Evolutionary conservation across 176 grass and related monocot genomes (phyloP).

Genomic region (Sorghum bicolor): DNA sequence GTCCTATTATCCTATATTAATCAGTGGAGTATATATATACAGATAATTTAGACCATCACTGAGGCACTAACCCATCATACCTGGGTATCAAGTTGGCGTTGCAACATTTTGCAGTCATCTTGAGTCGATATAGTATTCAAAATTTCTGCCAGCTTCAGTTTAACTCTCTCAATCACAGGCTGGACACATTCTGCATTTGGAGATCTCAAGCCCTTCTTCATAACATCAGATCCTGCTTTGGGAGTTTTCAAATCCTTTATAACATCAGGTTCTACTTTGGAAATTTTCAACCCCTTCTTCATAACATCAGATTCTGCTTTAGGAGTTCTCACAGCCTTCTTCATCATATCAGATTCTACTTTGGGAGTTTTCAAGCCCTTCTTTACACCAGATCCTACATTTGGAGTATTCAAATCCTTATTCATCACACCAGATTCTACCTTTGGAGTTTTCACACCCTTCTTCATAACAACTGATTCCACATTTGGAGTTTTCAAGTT

Average conservation of each 20-base stretch:
- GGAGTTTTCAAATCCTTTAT: conserved; percentile 29
- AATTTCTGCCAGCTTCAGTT: conserved; percentile 47
- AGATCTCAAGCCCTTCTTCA: conserved; percentile 37
- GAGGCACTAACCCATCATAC: conserved; percentile 42
- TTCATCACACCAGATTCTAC: background rate
- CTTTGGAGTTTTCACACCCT: background rate
- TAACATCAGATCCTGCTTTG: conserved; percentile 22
- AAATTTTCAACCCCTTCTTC: conserved; percentile 29
- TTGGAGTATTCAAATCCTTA: conserved; percentile 24
- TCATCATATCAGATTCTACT: conserved; percentile 9
- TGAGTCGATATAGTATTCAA: conserved; percentile 60
- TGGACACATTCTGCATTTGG: conserved; percentile 22
- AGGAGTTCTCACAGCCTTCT: conserved; percentile 21
- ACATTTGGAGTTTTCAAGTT: background rate
- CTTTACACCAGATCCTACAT: background rate
- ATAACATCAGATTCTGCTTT: background rate
- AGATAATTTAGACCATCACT: conserved; percentile 20
- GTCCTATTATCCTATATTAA: background rate
- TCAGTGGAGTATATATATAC: background rate
- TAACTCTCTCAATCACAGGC: conserved; percentile 12
- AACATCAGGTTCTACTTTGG: conserved; percentile 10
- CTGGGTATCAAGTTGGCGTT: conserved; percentile 68
- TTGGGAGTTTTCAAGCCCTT: conserved; percentile 10
- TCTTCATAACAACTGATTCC: background rate
- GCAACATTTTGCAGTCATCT: conserved; percentile 65